Percentiles rank a stretch among this genome's conserved stretches.
phyloP scores from a whole-genome alignment of 2,329 filamentous ascomycete species.

The Alternaria sp. region DNA sequence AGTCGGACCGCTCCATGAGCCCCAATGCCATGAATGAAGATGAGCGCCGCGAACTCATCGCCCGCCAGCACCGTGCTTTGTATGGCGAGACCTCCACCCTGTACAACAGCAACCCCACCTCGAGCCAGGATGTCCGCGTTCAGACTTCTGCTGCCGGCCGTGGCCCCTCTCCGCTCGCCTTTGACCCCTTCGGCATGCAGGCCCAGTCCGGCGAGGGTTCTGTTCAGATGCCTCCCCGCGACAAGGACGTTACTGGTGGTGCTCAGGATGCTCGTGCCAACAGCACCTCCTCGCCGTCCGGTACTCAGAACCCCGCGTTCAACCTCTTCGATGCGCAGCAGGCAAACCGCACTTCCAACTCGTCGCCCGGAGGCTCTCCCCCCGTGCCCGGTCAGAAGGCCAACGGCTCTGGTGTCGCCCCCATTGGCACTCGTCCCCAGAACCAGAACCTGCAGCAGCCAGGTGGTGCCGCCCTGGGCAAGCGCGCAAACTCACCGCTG shows the following conservation, averaged over 20 bases:
- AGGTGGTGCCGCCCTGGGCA: conserved; percentile 68
- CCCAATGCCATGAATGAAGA: conserved; percentile 90
- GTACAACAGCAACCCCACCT: conserved; percentile 70
- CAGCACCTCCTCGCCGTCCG: conserved; percentile 84
- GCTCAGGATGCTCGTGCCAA: conserved; percentile 73
- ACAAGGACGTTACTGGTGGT: conserved; percentile 52
- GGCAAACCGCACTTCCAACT: conserved; percentile 79
- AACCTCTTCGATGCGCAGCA: conserved; percentile 64
- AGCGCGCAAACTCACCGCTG: conserved; percentile 86
- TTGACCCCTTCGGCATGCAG: conserved; percentile 71
- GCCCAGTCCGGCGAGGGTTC: conserved; percentile 58
- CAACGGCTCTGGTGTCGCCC: conserved; percentile 74
- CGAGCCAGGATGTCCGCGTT: conserved; percentile 68
- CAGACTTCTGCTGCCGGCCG: conserved; percentile 67
- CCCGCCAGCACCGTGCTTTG: conserved; percentile 90
- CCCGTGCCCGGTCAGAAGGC: conserved; percentile 69
- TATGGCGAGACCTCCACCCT: conserved; percentile 78
- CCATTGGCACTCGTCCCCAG: conserved; percentile 86
- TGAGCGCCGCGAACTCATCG: conserved; percentile 92
- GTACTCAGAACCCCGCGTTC: conserved; percentile 61
- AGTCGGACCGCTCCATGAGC: conserved; percentile 85
- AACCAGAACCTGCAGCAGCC: conserved; percentile 62
- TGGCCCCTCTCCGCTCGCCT: conserved; percentile 79
- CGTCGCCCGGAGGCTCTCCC: conserved; percentile 83
- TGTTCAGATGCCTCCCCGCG: conserved; percentile 59